phyloP scores from a whole-genome alignment of 2,329 filamentous ascomycete genomes.

The Canariomyces notabilis region DNA sequence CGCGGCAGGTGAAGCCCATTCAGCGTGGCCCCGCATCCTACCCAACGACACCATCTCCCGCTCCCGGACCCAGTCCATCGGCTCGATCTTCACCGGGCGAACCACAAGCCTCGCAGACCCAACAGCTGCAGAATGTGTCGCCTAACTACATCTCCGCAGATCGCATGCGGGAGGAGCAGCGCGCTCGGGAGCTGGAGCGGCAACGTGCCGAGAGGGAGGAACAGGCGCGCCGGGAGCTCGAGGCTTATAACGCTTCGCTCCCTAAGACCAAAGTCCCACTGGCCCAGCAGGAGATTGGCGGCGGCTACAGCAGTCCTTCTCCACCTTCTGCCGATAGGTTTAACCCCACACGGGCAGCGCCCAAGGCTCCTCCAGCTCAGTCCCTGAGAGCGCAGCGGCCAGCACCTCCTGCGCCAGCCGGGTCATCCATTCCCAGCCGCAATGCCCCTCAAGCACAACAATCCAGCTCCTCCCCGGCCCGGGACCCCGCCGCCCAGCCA shows the following conservation, averaged over 20 bases:
- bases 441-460: slow-evolving; percentile 46
- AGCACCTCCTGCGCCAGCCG: slow-evolving; percentile 62
- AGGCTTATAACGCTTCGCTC: slow-evolving; percentile 84
- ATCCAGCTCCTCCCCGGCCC: slow-evolving; percentile 43
- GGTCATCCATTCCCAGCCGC: slow-evolving; percentile 38
- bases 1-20: slow-evolving; percentile 58
- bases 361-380: slow-evolving; percentile 53
- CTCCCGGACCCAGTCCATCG: slow-evolving; percentile 32
- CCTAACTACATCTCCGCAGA: slow-evolving; percentile 50
- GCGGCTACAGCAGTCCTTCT: slow-evolving; percentile 57
- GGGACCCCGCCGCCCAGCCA: slow-evolving; percentile 38
- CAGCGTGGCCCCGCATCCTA: slow-evolving; percentile 40
- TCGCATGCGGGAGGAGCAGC: slow-evolving; percentile 50
- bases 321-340: slow-evolving; percentile 58
- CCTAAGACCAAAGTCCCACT: slow-evolving; percentile 75
- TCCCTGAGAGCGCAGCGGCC: slow-evolving; percentile 68
- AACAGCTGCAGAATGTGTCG: slow-evolving; percentile 51
- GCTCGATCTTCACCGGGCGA: slow-evolving; percentile 43
- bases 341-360: slow-evolving; percentile 79
- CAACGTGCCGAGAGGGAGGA: slow-evolving; percentile 56
- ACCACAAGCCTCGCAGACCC: slow-evolving; percentile 49
- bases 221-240: slow-evolving; percentile 67
- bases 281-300: slow-evolving; percentile 87
- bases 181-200: slow-evolving; percentile 58
- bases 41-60: slow-evolving; percentile 34